Evolutionary conservation across 2,329 filamentous ascomycete species (phyloP).

Genomic region (Tolypocladium nubicola): DNA sequence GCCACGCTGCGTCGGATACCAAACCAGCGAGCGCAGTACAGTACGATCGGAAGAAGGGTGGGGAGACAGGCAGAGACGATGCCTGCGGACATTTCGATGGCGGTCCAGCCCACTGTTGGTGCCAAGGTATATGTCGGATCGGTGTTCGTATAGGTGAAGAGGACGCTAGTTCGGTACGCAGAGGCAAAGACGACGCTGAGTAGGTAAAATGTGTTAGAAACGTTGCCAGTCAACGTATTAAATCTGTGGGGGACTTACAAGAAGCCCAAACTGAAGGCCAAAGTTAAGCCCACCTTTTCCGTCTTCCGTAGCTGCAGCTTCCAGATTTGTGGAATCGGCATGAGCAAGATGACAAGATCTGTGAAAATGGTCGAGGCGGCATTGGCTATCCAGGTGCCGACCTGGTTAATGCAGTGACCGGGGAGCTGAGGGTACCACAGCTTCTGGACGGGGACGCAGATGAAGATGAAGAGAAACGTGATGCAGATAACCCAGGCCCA

Average conservation of each 20-base stretch:
- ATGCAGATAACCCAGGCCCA: conserved; percentile 36
- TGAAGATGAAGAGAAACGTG: conserved; percentile 39
- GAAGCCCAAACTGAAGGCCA: conserved; percentile 33
- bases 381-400: conserved; percentile 39
- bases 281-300: conserved; percentile 31
- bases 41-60: conserved; percentile 35
- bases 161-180: conserved; percentile 33
- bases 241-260: conserved; percentile 22
- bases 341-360: conserved; percentile 31
- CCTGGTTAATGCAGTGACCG: conserved; percentile 37
- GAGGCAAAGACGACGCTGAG: conserved; percentile 35
- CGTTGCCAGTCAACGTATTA: not conserved
- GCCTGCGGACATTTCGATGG: conserved; percentile 36
- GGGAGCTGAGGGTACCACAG: conserved; percentile 34
- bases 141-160: conserved; percentile 28
- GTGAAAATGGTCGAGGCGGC: conserved; percentile 35
- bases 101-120: conserved; percentile 34
- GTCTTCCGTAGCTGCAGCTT: conserved; percentile 26
- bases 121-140: conserved; percentile 37
- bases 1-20: conserved; percentile 24
- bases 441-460: conserved; percentile 38
- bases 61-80: conserved; percentile 44
- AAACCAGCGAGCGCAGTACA: conserved; percentile 23
- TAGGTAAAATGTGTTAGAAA: not conserved
- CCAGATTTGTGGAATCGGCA: conserved; percentile 36